Conservation (phyloP, 176 grass and related monocot genomes). For the Zea mays region Zm-B73-REFERENCE-NAM-5.0 NC_050096.1:264342501-264343000, state of each 20-base stretch:
- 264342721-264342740: background rate
- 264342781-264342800: too few species aligned
- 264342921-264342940: too few species aligned
- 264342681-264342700: background rate
- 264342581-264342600: background rate
- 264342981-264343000: too few species aligned
- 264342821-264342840: too few species aligned
- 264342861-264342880: too few species aligned
- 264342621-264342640: background rate
- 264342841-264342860: too few species aligned
- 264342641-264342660: constrained; percentile 31
- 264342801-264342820: too few species aligned
- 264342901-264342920: too few species aligned
- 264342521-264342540: background rate
- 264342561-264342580: background rate
- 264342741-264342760: background rate
- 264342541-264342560: background rate
- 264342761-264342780: too few species aligned
- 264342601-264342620: constrained; percentile 6
- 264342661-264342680: background rate
- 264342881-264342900: too few species aligned
- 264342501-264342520: background rate
- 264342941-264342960: too few species aligned
- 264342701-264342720: background rate
- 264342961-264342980: too few species aligned